A percentile compares a stretch with the other conserved stretches of the same genome.
Conservation (phyloP, 2,329 filamentous ascomycete species). For the Achaetomium macrosporum region DNA sequence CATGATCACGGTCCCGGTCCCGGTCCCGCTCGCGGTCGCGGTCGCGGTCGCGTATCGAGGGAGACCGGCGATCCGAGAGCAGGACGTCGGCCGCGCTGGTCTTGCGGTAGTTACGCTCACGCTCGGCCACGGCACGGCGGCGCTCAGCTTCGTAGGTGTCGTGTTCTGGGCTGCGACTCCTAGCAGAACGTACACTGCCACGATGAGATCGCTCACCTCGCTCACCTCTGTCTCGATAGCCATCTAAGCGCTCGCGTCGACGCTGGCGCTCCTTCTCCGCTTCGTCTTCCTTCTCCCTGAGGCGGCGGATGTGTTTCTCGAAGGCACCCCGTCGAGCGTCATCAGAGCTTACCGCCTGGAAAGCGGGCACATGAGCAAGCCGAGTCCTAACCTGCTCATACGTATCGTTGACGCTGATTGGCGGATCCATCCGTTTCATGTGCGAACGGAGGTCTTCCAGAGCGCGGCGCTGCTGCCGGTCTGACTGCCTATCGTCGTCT, state of each 20-base stretch:
- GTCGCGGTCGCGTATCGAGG: conserved; percentile 37
- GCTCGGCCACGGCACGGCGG: conserved; percentile 85
- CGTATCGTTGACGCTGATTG: conserved; percentile 68
- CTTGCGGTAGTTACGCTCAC: conserved; percentile 90
- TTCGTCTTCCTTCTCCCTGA: conserved; percentile 89
- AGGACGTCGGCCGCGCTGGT: conserved; percentile 61
- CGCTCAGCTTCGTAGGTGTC: conserved; percentile 95
- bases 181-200: conserved; percentile 47
- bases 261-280: conserved; percentile 59
- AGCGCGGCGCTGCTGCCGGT: conserved; percentile 78
- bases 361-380: conserved; percentile 77
- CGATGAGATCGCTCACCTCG: conserved; percentile 61
- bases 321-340: conserved; percentile 78
- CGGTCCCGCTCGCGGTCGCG: conserved; percentile 37
- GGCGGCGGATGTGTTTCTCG: conserved; percentile 82
- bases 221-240: conserved; percentile 56
- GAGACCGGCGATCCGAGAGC: conserved; percentile 46
- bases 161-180: conserved; percentile 83
- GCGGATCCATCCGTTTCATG: conserved; percentile 86
- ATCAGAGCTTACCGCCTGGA: conserved; percentile 73
- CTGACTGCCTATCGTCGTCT: conserved; percentile 79
- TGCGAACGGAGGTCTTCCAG: conserved; percentile 77
- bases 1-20: conserved; percentile 26
- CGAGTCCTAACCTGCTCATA: conserved; percentile 83
- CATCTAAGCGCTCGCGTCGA: conserved; percentile 53